These are phyloP conservation scores for Trichophyton mentagrophytes DNA, from an alignment of 2,329 filamentous ascomycete genomes.

Conservation along the genomic window DNA sequence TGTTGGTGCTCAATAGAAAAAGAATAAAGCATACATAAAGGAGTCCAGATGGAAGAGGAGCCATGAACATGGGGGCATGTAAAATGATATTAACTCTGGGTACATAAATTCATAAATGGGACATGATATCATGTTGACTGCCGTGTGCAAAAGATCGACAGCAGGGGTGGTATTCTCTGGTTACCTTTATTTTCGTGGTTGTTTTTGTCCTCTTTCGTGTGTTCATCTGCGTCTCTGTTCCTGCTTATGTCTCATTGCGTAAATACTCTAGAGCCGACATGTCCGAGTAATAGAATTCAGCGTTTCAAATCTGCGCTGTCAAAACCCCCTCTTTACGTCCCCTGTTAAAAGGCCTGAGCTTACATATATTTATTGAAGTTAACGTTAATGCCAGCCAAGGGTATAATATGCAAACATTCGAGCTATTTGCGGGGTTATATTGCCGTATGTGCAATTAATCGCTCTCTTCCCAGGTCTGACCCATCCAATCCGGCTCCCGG, in stretches of 20 bases:
- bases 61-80: background rate
- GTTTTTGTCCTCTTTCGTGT: background rate
- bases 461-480: slow-evolving; percentile 26
- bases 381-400: background rate
- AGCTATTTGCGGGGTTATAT: background rate
- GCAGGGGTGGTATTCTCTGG: background rate
- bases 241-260: background rate
- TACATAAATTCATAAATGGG: slow-evolving; percentile 1
- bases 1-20: slow-evolving; percentile 12
- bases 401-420: background rate
- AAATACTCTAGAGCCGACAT: background rate
- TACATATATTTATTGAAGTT: background rate
- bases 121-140: slow-evolving; percentile 3
- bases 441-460: background rate
- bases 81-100: slow-evolving; percentile 2
- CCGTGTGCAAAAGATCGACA: background rate
- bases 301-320: background rate
- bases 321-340: background rate
- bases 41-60: background rate
- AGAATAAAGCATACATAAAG: background rate
- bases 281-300: background rate
- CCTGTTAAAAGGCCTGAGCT: background rate
- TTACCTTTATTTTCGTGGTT: background rate
- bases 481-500: slow-evolving; percentile 49
- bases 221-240: background rate